phyloP scores from a whole-genome alignment of 2,329 filamentous ascomycete genomes.

The Lachnellula hyalina region DNA sequence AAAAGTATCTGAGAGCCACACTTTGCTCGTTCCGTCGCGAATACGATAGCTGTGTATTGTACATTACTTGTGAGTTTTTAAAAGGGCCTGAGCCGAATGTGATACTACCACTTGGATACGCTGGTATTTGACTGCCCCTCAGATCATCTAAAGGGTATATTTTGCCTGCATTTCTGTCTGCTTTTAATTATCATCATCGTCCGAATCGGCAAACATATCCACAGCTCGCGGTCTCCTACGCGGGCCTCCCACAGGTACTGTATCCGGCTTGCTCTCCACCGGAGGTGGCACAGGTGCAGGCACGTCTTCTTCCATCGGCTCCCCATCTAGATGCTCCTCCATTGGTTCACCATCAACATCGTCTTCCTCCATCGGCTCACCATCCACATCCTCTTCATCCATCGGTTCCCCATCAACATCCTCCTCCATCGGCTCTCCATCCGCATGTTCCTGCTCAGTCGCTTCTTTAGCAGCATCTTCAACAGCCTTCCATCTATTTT shows the following conservation, averaged over 20 bases:
- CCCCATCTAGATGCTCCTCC: conserved; percentile 35
- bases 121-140: background rate
- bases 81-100: too few relatives aligned
- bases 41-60: too few relatives aligned
- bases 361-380: conserved; percentile 34
- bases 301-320: conserved; percentile 37
- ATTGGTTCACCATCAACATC: conserved; percentile 33
- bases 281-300: conserved; percentile 20
- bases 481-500: conserved; percentile 34
- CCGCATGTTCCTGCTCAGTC: conserved; percentile 46
- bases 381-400: conserved; percentile 35
- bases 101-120: background rate
- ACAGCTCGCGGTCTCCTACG: conserved; percentile 57
- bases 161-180: background rate
- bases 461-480: conserved; percentile 31
- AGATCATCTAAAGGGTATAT: background rate
- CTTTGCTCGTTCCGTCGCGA: too few relatives aligned
- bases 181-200: conserved; percentile 35
- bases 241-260: conserved; percentile 16
- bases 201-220: conserved; percentile 83
- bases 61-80: too few relatives aligned
- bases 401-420: conserved; percentile 39
- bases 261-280: conserved; percentile 5
- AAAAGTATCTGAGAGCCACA: too few relatives aligned
- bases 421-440: conserved; percentile 37